Evolutionary conservation across 768 basidiomycete species (phyloP).

Genomic region (Amanita rubescens): DNA sequence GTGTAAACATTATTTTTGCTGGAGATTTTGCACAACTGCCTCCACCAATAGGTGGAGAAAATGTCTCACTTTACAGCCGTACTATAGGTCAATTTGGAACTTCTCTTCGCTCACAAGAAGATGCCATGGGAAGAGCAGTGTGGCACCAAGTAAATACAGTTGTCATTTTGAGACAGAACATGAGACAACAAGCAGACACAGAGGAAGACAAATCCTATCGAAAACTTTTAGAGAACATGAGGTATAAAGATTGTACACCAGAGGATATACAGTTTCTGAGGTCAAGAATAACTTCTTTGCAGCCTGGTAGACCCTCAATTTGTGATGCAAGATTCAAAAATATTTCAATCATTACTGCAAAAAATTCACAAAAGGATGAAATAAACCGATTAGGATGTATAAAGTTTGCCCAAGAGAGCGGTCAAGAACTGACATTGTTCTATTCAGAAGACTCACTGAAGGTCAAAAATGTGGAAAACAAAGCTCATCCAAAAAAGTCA

Average conservation of each 20-base stretch:
- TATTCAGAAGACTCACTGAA: too few species aligned
- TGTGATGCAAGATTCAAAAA: constrained; percentile 16
- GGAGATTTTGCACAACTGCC: too few species aligned
- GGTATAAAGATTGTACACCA: constrained; percentile 25
- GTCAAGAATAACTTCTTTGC: constrained; percentile 11
- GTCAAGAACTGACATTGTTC: constrained; percentile 18
- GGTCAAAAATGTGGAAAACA: constrained; percentile 7
- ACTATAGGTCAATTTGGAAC: not conserved
- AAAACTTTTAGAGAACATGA: constrained; percentile 23
- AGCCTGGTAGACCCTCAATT: not conserved
- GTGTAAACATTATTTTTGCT: constrained; percentile 24
- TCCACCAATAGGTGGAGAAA: too few species aligned
- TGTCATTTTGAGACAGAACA: constrained; percentile 27
- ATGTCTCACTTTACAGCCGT: too few species aligned
- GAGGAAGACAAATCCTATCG: constrained; percentile 22
- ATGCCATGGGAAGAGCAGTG: too few species aligned
- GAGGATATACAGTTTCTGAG: constrained; percentile 20
- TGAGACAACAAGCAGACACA: too few species aligned
- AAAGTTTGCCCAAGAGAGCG: constrained; percentile 22
- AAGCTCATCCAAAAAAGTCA: too few species aligned
- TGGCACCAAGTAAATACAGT: constrained; percentile 31
- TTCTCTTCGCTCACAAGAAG: constrained; percentile 12
- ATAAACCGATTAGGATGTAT: constrained; percentile 21
- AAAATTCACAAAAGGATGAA: constrained; percentile 24
- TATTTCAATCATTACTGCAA: constrained; percentile 26